These are phyloP conservation scores for Scedosporium aurantiacum DNA, from an alignment of 2,329 filamentous ascomycete species.

Conservation along the genomic window DNA sequence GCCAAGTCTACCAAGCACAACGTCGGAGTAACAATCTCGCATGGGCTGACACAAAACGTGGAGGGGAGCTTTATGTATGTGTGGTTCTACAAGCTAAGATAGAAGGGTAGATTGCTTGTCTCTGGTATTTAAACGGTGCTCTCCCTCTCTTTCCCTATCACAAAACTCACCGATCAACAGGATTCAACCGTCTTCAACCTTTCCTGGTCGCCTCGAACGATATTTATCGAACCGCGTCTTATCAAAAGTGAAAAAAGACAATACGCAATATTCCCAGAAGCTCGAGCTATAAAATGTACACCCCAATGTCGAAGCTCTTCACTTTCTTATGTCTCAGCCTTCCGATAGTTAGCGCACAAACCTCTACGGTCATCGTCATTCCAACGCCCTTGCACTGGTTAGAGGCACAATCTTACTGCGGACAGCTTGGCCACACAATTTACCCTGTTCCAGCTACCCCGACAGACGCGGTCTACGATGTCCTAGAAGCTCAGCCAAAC, in stretches of 20 bases:
- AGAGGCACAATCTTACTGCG: constrained; percentile 2
- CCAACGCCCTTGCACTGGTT: not conserved
- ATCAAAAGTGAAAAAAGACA: not conserved
- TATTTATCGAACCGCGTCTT: not conserved
- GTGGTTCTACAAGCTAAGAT: no score
- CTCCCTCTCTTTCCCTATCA: no score
- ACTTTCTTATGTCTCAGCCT: not conserved
- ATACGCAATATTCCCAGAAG: not conserved
- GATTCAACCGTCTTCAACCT: no score
- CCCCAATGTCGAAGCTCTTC: not conserved
- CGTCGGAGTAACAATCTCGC: no score
- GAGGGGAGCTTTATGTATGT: no score
- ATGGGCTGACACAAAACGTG: no score
- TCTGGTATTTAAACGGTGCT: no score
- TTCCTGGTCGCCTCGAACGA: no score
- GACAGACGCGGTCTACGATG: not conserved
- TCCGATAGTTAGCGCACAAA: not conserved
- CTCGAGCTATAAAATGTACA: not conserved
- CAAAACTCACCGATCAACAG: no score
- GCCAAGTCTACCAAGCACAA: no score
- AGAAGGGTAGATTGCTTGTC: no score
- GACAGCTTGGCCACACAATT: constrained; percentile 1
- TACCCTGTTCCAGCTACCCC: constrained; percentile 2
- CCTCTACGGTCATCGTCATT: constrained; percentile 1
- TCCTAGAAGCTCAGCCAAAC: not conserved